Percentiles rank a stretch among this genome's conserved stretches.
phyloP scores from a whole-genome alignment of 495 filamentous ascomycete genomes.

The Aspergillus kassunensis region DNA sequence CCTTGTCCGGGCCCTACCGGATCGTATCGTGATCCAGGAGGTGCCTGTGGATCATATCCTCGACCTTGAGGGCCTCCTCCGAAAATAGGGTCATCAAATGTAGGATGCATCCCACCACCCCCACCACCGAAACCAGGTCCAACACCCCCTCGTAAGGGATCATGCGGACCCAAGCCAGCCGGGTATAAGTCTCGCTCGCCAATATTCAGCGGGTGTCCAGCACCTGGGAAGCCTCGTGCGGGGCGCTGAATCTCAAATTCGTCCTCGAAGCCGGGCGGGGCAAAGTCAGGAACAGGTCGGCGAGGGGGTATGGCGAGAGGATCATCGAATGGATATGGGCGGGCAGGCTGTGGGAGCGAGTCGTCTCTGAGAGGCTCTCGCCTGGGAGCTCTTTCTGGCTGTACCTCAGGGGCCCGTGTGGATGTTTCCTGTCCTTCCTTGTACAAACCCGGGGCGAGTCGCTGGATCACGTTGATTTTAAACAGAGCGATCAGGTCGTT shows the following conservation, averaged over 20 bases:
- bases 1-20: constrained; percentile 69
- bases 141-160: constrained; percentile 68
- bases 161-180: constrained; percentile 76
- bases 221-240: constrained; percentile 51
- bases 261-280: constrained; percentile 89
- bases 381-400: constrained; percentile 23
- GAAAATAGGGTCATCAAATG: constrained; percentile 90
- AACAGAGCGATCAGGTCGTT: constrained; percentile 62
- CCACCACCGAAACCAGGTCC: constrained; percentile 49
- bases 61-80: constrained; percentile 50
- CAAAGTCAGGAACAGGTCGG: constrained; percentile 73
- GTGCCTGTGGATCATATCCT: constrained; percentile 42
- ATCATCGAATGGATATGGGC: constrained; percentile 63
- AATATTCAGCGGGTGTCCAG: constrained; percentile 57
- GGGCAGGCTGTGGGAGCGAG: constrained; percentile 52
- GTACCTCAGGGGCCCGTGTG: constrained; percentile 26
- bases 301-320: constrained; percentile 60
- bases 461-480: constrained; percentile 76
- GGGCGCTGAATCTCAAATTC: constrained; percentile 80
- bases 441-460: constrained; percentile 64
- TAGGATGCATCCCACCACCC: constrained; percentile 88
- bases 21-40: constrained; percentile 68
- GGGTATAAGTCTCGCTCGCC: constrained; percentile 88
- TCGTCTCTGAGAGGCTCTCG: constrained; percentile 53
- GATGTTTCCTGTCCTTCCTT: constrained; percentile 73